Conservation (phyloP, 2,329 filamentous ascomycete species). For the Arthrobotrys musiformis region DNA sequence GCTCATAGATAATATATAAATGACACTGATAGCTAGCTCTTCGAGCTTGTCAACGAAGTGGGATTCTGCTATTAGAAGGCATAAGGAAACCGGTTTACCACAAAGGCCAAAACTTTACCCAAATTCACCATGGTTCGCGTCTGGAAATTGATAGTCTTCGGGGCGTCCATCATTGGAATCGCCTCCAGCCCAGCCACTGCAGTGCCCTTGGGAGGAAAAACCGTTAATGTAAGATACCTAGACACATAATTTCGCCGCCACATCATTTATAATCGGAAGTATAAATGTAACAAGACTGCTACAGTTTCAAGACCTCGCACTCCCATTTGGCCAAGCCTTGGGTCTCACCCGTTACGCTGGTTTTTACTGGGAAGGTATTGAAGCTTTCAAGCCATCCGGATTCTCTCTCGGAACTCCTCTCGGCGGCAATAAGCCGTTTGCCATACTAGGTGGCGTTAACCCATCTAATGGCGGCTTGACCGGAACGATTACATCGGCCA, state of each 20-base stretch:
- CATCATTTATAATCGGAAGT: background rate
- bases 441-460: slow-evolving; percentile 2
- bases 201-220: background rate
- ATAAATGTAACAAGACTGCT: background rate
- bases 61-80: background rate
- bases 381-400: background rate
- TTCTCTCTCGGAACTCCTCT: background rate
- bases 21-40: no score
- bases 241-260: background rate
- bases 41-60: no score
- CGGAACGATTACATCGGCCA: slow-evolving; percentile 1
- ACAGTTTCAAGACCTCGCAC: slow-evolving; percentile 29
- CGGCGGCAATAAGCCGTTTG: background rate
- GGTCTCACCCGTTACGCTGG: slow-evolving; percentile 19
- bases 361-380: slow-evolving; percentile 2
- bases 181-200: background rate
- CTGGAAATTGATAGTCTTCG: background rate
- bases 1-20: background rate
- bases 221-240: slow-evolving; percentile 4
- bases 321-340: background rate
- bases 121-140: background rate
- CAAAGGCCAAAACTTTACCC: background rate
- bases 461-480: background rate
- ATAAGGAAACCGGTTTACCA: background rate
- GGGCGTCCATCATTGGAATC: background rate